Evolutionary conservation across 2,329 filamentous ascomycete genomes (phyloP).

Genomic region (Falciphora oryzae): DNA sequence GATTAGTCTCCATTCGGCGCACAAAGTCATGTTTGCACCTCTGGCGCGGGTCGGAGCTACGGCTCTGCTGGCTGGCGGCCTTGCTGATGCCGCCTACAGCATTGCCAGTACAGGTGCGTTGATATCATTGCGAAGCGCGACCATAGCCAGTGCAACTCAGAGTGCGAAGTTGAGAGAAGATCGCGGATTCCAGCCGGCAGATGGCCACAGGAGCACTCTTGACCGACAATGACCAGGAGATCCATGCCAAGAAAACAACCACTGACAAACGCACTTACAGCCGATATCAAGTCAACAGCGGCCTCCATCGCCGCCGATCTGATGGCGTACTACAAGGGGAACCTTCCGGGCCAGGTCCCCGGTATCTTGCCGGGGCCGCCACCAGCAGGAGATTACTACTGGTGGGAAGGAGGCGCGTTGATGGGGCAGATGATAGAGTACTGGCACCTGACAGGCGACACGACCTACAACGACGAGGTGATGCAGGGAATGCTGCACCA

Average conservation of each 20-base stretch:
- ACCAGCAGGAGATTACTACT: conserved; percentile 29
- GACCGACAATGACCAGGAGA: not conserved
- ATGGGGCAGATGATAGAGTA: conserved; percentile 33
- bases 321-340: conserved; percentile 38
- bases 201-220: too few species aligned
- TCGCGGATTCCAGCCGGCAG: too few species aligned
- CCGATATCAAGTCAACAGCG: conserved; percentile 32
- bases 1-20: not conserved
- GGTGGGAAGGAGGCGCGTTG: conserved; percentile 27
- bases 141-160: too few species aligned
- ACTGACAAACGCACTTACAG: conserved; percentile 5
- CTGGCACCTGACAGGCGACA: conserved; percentile 37
- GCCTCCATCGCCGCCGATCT: conserved; percentile 45
- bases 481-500: conserved; percentile 41
- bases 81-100: conserved; percentile 11
- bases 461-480: conserved; percentile 43
- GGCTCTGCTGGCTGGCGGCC: conserved; percentile 4
- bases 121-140: not conserved
- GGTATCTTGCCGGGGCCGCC: conserved; percentile 37
- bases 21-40: not conserved
- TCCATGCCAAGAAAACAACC: not conserved
- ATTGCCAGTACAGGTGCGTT: conserved; percentile 13
- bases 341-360: conserved; percentile 42
- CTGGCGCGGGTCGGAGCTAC: not conserved
- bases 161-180: too few species aligned